Conservation (phyloP, 805 yeast genomes). For the Brettanomyces custersianus region DNA sequence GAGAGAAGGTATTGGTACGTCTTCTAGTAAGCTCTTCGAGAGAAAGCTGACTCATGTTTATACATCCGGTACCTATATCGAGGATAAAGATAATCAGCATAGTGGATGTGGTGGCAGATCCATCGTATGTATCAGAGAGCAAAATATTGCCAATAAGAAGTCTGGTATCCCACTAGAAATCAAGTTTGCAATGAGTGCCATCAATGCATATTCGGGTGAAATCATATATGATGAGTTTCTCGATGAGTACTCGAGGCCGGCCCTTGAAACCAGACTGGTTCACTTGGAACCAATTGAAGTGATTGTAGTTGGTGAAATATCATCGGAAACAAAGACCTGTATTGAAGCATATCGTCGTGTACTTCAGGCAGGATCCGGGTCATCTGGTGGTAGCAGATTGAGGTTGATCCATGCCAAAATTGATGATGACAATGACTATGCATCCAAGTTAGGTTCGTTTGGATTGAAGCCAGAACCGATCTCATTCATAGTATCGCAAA, state of each 20-base stretch:
- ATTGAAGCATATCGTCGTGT: slow-evolving; percentile 4
- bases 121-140: slow-evolving; percentile 36
- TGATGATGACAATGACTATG: too few species aligned
- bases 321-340: slow-evolving; percentile 25
- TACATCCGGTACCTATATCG: slow-evolving; percentile 79
- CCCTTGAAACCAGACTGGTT: slow-evolving; percentile 63
- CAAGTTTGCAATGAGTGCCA: slow-evolving; percentile 48
- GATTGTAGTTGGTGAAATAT: slow-evolving; percentile 33
- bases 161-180: too few species aligned
- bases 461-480: slow-evolving; percentile 7
- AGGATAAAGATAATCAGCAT: slow-evolving; percentile 27
- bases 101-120: slow-evolving; percentile 30
- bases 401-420: too few species aligned
- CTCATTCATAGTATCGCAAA: slow-evolving; percentile 10
- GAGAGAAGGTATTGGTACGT: slow-evolving; percentile 44
- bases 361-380: neutral
- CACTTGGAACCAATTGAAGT: slow-evolving; percentile 77
- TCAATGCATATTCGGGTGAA: slow-evolving; percentile 69
- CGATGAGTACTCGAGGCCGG: slow-evolving; percentile 49
- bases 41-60: slow-evolving; percentile 63
- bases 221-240: slow-evolving; percentile 61
- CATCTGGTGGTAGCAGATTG: too few species aligned
- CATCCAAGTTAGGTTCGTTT: slow-evolving; percentile 5
- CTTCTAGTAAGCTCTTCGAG: slow-evolving; percentile 47
- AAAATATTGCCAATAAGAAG: too few species aligned